Percentiles rank a stretch among this genome's conserved stretches.
Conservation (phyloP, 1,284 basidiomycete genomes). For the Sanghuangporus sanghuang region DNA sequence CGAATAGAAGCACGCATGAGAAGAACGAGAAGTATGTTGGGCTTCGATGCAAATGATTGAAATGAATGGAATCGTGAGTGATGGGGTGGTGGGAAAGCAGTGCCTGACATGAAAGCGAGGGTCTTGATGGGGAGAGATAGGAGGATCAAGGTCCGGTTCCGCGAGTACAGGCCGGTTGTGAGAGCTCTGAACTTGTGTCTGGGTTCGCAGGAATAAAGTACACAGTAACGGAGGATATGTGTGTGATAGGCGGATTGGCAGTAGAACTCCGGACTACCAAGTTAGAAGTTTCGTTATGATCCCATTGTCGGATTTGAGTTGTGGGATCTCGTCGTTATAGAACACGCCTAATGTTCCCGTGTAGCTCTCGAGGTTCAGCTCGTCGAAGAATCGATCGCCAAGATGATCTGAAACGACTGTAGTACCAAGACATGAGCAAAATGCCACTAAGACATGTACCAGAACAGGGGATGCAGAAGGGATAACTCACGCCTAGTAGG, state of each 20-base stretch:
- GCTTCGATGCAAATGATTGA: no score
- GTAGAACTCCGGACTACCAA: background rate
- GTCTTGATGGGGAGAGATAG: no score
- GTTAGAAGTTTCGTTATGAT: constrained; percentile 13
- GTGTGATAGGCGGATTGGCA: background rate
- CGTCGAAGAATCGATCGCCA: background rate
- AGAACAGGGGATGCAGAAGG: background rate
- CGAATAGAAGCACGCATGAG: no score
- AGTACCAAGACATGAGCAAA: background rate
- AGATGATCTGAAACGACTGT: background rate
- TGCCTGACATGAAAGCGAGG: no score
- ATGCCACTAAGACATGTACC: background rate
- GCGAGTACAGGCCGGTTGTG: no score
- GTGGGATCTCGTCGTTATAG: constrained; percentile 8
- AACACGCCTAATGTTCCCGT: constrained; percentile 10
- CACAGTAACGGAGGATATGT: no score
- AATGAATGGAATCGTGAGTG: no score
- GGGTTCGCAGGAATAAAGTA: no score
- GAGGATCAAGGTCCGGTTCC: no score
- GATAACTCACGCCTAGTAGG: background rate
- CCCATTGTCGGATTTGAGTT: constrained; percentile 3
- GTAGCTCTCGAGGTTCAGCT: constrained; percentile 5
- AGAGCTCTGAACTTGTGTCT: no score
- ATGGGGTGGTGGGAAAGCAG: no score
- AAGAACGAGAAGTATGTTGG: no score